These are phyloP conservation scores for Bocquillonia castaneifolia DNA, from an alignment of 441 rosid genomes.

Conservation along the genomic window DNA sequence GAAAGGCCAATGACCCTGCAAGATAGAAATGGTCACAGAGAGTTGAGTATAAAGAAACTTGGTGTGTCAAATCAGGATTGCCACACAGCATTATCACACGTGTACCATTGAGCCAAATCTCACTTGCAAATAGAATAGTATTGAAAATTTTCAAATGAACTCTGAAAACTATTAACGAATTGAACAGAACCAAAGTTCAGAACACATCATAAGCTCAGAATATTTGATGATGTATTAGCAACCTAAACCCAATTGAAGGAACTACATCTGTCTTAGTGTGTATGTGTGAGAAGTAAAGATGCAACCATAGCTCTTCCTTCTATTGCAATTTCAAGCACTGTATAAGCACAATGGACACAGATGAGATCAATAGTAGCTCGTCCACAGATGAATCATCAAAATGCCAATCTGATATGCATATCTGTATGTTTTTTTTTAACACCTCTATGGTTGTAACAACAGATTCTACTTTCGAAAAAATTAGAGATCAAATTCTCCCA, in stretches of 20 bases:
- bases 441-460: neutral
- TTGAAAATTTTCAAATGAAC: neutral
- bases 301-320: neutral
- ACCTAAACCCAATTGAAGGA: neutral
- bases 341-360: neutral
- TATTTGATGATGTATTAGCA: neutral
- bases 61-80: neutral
- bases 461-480: neutral
- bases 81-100: neutral
- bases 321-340: neutral
- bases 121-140: neutral
- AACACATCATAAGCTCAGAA: neutral
- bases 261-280: neutral
- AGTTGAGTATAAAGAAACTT: neutral
- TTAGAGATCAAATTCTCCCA: neutral
- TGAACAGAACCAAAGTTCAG: neutral
- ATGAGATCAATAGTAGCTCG: neutral
- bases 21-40: conserved; percentile 16
- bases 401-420: too few relatives aligned
- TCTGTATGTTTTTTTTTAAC: too few relatives aligned
- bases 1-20: conserved; percentile 95
- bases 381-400: neutral
- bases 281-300: neutral
- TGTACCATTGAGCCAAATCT: neutral
- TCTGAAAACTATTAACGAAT: neutral